These are phyloP conservation scores for Veloboletus limbatus DNA, from an alignment of 1,284 basidiomycete genomes.

Conservation along the genomic window DNA sequence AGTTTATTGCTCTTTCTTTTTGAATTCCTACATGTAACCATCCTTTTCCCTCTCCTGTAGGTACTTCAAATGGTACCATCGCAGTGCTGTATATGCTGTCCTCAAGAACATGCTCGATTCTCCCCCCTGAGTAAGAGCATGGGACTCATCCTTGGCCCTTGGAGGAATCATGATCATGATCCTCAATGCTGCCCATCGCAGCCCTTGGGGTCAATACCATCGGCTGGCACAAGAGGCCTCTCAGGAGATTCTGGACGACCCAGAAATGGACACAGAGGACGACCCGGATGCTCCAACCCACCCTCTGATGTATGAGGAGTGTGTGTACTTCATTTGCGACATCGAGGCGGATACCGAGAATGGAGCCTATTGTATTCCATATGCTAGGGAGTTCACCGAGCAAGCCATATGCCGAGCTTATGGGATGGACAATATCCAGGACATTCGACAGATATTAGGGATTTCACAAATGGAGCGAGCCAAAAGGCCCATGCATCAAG, in stretches of 20 bases:
- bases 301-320: neutral
- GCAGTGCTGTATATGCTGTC: neutral
- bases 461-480: neutral
- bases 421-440: no score
- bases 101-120: neutral
- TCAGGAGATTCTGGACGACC: neutral
- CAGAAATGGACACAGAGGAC: neutral
- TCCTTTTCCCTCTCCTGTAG: no score
- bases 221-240: neutral
- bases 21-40: no score
- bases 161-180: neutral
- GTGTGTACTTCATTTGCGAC: neutral
- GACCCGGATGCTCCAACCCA: neutral
- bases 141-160: neutral
- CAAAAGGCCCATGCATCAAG: no score
- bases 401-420: no score
- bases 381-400: neutral
- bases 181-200: neutral
- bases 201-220: neutral
- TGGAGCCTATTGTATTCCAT: neutral
- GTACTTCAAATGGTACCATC: constrained; percentile 1
- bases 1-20: no score
- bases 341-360: no score
- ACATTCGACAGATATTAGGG: neutral
- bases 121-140: neutral